Conservation (phyloP, 495 filamentous ascomycete genomes). For the Podospora pseudoanserina region DNA sequence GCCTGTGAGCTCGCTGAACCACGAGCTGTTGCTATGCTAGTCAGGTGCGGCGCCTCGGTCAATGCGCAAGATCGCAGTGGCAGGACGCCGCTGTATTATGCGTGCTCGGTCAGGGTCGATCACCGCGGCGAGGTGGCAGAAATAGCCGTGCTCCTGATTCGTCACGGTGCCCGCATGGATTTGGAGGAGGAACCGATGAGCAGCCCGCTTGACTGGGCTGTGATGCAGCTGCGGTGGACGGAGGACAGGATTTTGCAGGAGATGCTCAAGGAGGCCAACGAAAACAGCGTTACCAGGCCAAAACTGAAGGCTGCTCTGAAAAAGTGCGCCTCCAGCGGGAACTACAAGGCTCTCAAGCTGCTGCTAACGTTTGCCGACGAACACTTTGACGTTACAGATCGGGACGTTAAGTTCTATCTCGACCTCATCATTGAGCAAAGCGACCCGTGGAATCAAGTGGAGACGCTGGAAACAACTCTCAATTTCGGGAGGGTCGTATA, state of each 20-base stretch:
- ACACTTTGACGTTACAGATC: slow-evolving; percentile 17
- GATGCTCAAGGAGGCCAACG: slow-evolving; percentile 21
- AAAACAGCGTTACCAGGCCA: slow-evolving; percentile 15
- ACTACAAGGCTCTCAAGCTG: slow-evolving; percentile 23
- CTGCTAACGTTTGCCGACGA: slow-evolving; percentile 20
- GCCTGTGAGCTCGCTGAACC: slow-evolving; percentile 30
- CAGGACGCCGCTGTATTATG: slow-evolving; percentile 24
- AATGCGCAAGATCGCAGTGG: slow-evolving; percentile 24
- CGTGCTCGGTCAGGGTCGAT: slow-evolving; percentile 20
- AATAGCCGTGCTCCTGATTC: slow-evolving; percentile 20
- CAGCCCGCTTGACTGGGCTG: slow-evolving; percentile 25
- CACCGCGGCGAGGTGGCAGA: slow-evolving; percentile 25
- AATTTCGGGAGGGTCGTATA: slow-evolving; percentile 20
- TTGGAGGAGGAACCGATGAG: slow-evolving; percentile 24
- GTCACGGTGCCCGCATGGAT: slow-evolving; percentile 22
- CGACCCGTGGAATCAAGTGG: slow-evolving; percentile 27
- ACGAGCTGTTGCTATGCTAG: slow-evolving; percentile 19
- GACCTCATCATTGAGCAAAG: slow-evolving; percentile 23
- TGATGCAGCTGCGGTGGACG: slow-evolving; percentile 25
- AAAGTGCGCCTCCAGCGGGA: slow-evolving; percentile 22
- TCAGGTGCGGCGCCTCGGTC: slow-evolving; percentile 22
- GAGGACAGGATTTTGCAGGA: slow-evolving; percentile 22
- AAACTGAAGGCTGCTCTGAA: slow-evolving; percentile 22
- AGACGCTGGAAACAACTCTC: slow-evolving; percentile 26
- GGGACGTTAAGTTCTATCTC: slow-evolving; percentile 21